Base-by-base conservation (phyloP, 169 alveolate species). In the Plasmodium yoelii region DNA sequence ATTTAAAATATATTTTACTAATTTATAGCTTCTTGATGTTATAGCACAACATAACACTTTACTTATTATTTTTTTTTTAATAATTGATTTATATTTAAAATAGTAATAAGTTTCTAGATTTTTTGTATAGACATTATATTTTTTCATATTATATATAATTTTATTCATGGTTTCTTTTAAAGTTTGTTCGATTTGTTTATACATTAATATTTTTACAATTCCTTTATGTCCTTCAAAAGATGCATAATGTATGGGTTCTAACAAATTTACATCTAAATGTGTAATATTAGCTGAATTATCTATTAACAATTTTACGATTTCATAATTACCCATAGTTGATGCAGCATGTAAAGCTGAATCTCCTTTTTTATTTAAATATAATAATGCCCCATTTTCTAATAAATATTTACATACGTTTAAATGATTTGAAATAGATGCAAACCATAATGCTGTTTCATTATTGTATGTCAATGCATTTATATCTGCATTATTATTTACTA, bases 281-380 rank as follows among this genome's bases (percentile, higher is more conserved):
- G 72, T 65, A 7, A 80, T 69, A 65, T 93, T 93, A 1, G 96
- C 95, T 10, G 82, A 77, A 24, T 55, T 47, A 13, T 46, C 77
- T 6, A 74, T 61, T 56, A 93, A 88, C 44, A 73, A 75, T 69
- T 88, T 84, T 13, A 87, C 94, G 1, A 93, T 61, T 10, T 87
- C 92, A 28, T 68, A 68, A 42, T 88, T 56, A 0, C 96, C 96
- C 57, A 71, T 63, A 87, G 90, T 94, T 0, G 95, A 88, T 0
- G 96, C 96, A 61, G 94, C 93, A 65, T 93, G 96, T 18, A 93
- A 74, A 22, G 95, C 87, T n/a, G 96, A 77, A 46, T 80, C 90
- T 19, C 67, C 34, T 57, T 42, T 65, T 69, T 65, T 15, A n/a
- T 28, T 80, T 44, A 65, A 49, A 55, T 80, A 65, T 18, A 60